Conservation (phyloP, 495 filamentous ascomycete species). For the Acidomyces sp. region DNA sequence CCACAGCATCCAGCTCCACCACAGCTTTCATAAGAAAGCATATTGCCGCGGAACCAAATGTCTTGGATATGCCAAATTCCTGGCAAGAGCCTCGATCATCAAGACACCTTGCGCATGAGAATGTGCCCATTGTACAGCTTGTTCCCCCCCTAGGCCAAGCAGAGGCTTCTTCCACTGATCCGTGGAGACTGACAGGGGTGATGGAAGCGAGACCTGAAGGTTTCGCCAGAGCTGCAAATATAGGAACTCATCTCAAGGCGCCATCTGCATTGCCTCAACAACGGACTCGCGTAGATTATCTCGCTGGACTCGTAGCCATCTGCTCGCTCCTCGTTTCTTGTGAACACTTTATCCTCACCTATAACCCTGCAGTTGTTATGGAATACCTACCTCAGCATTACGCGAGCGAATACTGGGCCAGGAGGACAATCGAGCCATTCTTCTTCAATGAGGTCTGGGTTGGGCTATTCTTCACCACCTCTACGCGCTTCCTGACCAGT, state of each 20-base stretch:
- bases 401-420: conserved; percentile 26
- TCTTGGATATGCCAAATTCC: not conserved
- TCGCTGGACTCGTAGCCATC: conserved; percentile 32
- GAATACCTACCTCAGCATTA: conserved; percentile 26
- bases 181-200: too few relatives aligned
- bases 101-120: too few relatives aligned
- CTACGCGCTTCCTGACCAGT: conserved; percentile 30
- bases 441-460: conserved; percentile 33
- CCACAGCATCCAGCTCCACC: conserved; percentile 1
- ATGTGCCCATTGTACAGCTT: too few relatives aligned
- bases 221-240: conserved; percentile 16
- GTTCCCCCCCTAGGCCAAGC: too few relatives aligned
- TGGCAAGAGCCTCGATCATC: too few relatives aligned
- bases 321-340: conserved; percentile 29
- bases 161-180: too few relatives aligned
- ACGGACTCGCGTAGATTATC: conserved; percentile 30
- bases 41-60: not conserved
- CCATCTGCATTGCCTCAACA: conserved; percentile 13
- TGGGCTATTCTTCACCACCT: conserved; percentile 33
- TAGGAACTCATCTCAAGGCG: conserved; percentile 12
- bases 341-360: conserved; percentile 31
- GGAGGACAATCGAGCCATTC: conserved; percentile 27
- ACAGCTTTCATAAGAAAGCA: not conserved
- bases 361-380: conserved; percentile 24
- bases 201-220: conserved; percentile 9